A percentile compares a stretch with the other conserved stretches of the same genome.
These are phyloP conservation scores for Cladosporium cucumerinum DNA, from an alignment of 2,329 filamentous ascomycete genomes.

Conservation along the genomic window DNA sequence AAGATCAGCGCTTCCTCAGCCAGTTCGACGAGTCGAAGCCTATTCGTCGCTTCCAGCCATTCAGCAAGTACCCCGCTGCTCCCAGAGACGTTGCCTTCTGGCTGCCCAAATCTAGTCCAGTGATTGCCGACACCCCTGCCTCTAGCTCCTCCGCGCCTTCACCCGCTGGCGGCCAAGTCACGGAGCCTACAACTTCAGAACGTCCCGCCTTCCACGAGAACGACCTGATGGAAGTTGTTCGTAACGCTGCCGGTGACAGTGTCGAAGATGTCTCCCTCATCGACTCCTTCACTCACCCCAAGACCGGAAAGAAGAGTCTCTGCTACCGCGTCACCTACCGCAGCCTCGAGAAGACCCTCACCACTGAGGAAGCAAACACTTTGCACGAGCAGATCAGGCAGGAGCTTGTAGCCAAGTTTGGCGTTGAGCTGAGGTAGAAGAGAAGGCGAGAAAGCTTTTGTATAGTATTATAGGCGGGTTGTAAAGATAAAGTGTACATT, in stretches of 20 bases:
- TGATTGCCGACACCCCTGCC: conserved; percentile 32
- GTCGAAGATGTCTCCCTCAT: conserved; percentile 84
- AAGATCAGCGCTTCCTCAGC: conserved; percentile 75
- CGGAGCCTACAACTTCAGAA: conserved; percentile 23
- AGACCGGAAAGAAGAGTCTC: conserved; percentile 75
- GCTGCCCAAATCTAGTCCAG: conserved; percentile 50
- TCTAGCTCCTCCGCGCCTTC: conserved; percentile 33
- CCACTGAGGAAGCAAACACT: conserved; percentile 72
- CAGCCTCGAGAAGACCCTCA: conserved; percentile 85
- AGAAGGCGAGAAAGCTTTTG: not conserved
- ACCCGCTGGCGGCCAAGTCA: conserved; percentile 33
- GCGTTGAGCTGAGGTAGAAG: conserved; percentile 62
- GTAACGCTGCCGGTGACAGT: conserved; percentile 73
- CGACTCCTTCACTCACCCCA: conserved; percentile 86
- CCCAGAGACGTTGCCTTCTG: conserved; percentile 95
- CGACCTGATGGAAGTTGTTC: conserved; percentile 93
- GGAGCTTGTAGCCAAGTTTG: conserved; percentile 65
- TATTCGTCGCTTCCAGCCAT: conserved; percentile 70
- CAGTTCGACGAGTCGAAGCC: conserved; percentile 63
- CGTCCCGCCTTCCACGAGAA: conserved; percentile 75
- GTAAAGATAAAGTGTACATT: conserved; percentile 3
- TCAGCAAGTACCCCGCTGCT: conserved; percentile 86
- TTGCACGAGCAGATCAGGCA: conserved; percentile 67
- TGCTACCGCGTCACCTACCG: conserved; percentile 94
- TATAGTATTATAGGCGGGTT: not conserved